Conservation (phyloP, 805 yeast species). For the Allodekkera sacchari region DNA sequence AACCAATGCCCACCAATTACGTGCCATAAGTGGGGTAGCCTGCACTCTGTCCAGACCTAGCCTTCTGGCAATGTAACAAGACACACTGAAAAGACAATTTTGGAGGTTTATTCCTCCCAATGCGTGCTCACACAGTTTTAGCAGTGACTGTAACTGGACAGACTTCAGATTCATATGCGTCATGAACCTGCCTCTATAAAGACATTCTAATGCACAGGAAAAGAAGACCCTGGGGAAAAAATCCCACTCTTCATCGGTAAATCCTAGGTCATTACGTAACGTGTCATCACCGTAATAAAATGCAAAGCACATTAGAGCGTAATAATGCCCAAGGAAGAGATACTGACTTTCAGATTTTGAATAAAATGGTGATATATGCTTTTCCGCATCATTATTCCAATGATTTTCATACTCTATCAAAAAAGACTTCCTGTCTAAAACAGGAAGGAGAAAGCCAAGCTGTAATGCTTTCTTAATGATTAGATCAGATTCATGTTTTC, state of each 20-base stretch:
- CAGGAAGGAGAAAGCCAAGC: conserved; percentile 27
- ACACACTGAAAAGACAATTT: conserved; percentile 16
- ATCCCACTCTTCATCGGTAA: conserved; percentile 19
- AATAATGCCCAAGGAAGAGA: conserved; percentile 23
- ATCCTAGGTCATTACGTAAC: conserved; percentile 12
- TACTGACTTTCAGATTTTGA: conserved; percentile 19
- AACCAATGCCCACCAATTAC: conserved; percentile 24
- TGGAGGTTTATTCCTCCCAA: conserved; percentile 24
- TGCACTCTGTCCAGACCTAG: conserved; percentile 16
- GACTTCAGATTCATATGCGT: conserved; percentile 20
- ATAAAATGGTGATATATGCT: conserved; percentile 20
- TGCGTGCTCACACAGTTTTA: conserved; percentile 21
- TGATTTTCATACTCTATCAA: conserved; percentile 49
- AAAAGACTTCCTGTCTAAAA: conserved; percentile 54
- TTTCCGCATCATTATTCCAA: conserved; percentile 17
- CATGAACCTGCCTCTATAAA: conserved; percentile 26
- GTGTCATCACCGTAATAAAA: conserved; percentile 20
- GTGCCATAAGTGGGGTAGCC: neutral
- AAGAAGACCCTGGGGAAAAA: conserved; percentile 21
- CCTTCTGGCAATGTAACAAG: conserved; percentile 17
- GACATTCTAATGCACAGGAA: conserved; percentile 24
- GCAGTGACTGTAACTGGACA: conserved; percentile 20
- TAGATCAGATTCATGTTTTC: conserved; percentile 14
- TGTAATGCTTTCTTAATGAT: conserved; percentile 14
- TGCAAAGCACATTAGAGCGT: conserved; percentile 24